These are phyloP conservation scores for Russula lepida DNA, from an alignment of 768 basidiomycete genomes.

Conservation along the genomic window DNA sequence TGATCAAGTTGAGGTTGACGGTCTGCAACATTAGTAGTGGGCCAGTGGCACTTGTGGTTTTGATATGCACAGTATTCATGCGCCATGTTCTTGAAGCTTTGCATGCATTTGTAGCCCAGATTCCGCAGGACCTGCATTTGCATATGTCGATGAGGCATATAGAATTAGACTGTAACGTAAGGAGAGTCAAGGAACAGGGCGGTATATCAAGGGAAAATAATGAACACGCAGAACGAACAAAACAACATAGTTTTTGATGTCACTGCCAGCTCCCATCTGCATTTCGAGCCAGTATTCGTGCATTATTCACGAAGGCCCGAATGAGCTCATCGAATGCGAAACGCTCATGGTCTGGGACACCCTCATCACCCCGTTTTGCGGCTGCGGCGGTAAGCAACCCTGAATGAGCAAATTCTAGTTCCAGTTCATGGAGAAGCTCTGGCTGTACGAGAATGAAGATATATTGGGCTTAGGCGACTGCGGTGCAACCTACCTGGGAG, in stretches of 20 bases:
- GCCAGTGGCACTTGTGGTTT: not conserved
- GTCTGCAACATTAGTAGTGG: not conserved
- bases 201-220: slow-evolving; percentile 1
- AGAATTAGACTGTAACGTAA: slow-evolving; percentile 8
- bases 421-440: slow-evolving; percentile 75
- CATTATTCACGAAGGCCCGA: slow-evolving; percentile 87
- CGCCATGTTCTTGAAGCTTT: not conserved
- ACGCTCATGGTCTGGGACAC: slow-evolving; percentile 52
- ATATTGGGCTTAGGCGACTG: not conserved
- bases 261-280: slow-evolving; percentile 44
- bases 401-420: slow-evolving; percentile 77
- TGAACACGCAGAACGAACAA: not conserved
- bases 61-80: not conserved
- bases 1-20: slow-evolving; percentile 59
- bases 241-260: not conserved
- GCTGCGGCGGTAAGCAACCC: slow-evolving; percentile 65
- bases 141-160: not conserved
- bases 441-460: slow-evolving; percentile 30
- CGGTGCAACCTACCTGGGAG: slow-evolving; percentile 38
- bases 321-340: slow-evolving; percentile 86
- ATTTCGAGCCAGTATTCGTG: slow-evolving; percentile 82
- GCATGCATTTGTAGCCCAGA: not conserved
- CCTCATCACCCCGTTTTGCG: slow-evolving; percentile 53
- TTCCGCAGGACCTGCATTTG: not conserved
- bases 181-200: not conserved